Conservation (phyloP, 257 asterid genomes). For the Solanum corneliomulleri region DNA sequence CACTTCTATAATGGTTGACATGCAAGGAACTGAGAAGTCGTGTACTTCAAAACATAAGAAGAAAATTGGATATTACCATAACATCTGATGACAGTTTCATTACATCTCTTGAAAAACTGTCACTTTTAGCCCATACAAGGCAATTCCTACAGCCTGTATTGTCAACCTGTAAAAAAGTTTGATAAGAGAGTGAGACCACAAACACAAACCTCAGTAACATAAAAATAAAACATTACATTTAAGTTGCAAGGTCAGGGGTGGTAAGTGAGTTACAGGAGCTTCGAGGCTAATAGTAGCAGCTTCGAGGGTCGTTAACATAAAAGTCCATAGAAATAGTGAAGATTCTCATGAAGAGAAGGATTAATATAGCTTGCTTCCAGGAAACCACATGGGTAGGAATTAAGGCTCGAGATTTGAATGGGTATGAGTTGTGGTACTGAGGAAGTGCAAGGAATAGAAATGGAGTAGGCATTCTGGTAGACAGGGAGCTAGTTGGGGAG, state of each 20-base stretch:
- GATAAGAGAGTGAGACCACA: not conserved
- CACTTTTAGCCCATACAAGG: constrained; percentile 94
- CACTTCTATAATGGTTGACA: not conserved
- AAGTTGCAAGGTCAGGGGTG: not conserved
- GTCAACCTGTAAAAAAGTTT: constrained; percentile 45
- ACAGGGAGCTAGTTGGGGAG: not conserved
- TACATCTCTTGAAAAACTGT: constrained; percentile 70
- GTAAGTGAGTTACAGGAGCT: not conserved
- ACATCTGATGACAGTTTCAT: constrained; percentile 44
- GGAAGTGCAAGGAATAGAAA: not conserved
- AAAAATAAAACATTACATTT: not conserved
- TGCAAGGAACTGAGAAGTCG: not conserved
- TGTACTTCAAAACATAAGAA: not conserved
- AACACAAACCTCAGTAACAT: not conserved
- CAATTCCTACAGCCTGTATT: constrained; percentile 64
- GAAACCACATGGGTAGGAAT: not conserved
- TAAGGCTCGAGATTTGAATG: not conserved
- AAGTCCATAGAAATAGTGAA: not conserved
- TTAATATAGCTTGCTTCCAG: not conserved
- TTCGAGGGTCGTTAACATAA: not conserved
- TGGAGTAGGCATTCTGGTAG: not conserved
- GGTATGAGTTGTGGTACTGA: not conserved
- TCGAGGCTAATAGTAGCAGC: not conserved
- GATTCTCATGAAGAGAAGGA: not conserved
- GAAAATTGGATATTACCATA: constrained; percentile 30